These are phyloP conservation scores for Phytopythium oedochilum DNA, from an alignment of 352 stramenopile species.

Conservation along the genomic window DNA sequence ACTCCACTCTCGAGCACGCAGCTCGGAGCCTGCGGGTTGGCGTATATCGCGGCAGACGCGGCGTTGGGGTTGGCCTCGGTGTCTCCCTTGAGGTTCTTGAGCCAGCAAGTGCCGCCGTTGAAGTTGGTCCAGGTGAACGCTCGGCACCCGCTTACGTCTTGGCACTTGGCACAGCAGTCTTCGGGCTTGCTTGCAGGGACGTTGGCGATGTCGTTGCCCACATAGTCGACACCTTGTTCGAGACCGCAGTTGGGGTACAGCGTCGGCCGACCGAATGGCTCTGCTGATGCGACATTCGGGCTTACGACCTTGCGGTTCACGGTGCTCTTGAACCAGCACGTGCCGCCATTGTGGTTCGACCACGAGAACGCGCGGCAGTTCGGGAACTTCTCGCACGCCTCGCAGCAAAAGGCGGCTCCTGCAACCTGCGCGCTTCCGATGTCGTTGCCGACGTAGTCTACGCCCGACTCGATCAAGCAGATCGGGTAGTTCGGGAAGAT, in stretches of 20 bases:
- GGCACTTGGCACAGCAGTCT: conserved; percentile 29
- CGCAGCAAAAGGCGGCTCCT: conserved; percentile 8
- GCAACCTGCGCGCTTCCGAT: conserved; percentile 6
- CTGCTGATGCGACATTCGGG: not conserved
- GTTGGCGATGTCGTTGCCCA: conserved; percentile 23
- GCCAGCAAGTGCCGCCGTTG: conserved; percentile 39
- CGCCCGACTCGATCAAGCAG: conserved; percentile 5
- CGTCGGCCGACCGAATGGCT: not conserved
- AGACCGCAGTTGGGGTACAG: conserved; percentile 17
- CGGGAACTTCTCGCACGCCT: conserved; percentile 12
- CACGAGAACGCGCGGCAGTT: conserved; percentile 46
- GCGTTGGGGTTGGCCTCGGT: conserved; percentile 8
- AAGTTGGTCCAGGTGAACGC: conserved; percentile 27
- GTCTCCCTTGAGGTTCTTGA: conserved; percentile 26
- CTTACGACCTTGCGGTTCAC: conserved; percentile 21
- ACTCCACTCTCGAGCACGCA: conserved; percentile 16
- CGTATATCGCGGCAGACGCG: conserved; percentile 8
- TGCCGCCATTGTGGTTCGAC: conserved; percentile 42
- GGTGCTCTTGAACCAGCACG: conserved; percentile 40
- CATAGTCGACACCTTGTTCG: conserved; percentile 16
- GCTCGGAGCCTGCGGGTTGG: conserved; percentile 7
- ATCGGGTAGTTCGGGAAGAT: not conserved
- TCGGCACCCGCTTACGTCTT: conserved; percentile 9
- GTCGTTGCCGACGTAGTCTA: conserved; percentile 20
- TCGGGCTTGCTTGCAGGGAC: conserved; percentile 5